Base-by-base conservation (phyloP, 106 monocot species). In the Cymbidium sinense region DNA sequence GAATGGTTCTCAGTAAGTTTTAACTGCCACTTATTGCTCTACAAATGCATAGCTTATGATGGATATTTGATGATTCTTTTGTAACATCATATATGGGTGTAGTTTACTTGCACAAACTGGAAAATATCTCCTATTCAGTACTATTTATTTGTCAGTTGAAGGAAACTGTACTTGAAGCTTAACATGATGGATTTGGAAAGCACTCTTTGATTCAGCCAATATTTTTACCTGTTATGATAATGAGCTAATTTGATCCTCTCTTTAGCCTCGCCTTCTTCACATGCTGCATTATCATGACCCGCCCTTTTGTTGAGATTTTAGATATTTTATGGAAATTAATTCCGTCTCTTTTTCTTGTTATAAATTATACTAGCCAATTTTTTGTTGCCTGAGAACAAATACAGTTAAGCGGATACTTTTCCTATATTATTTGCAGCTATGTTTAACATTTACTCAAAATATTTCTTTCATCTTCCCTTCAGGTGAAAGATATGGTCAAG, bases 401-500 rank as follows among this genome's bases (percentile, higher is more conserved):
- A 18, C 15, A 47, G 13, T 47, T 69, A 0, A 31, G 29, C 34
- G 23, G 28, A 30, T 64, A 29, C 64, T 64, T 64, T 31, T 34
- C 28, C 64, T 3, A 70, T 73, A 33, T 30, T 75, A 51, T 21
- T 51, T 34, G 21, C 55, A 31, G 35, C 51, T 21, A 7, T 34
- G 12, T 76, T 55, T 19, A n/a, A 21, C n/a, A 21, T 76, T 76
- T 17, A 51, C 21, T 50, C 17, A 28, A 34, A 15, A 35, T 29
- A 3, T 47, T 31, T 76, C 23, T 77, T 23, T 76, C 76, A 62
- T 34, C 3, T 78, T 44, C 70, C 29, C 64, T 12, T 34, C 81
- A 98, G 98, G 90, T 92, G 41, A 84, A 92, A 50, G 85, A 90
- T 82, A 90, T 92, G 86, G 62, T 76, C 21, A 84, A 92, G 19